Percentiles rank a stretch among this genome's conserved stretches.
Evolutionary conservation across 1,139 yeast genomes (phyloP).

Genomic region (Debaryomycetaceae sp.): DNA sequence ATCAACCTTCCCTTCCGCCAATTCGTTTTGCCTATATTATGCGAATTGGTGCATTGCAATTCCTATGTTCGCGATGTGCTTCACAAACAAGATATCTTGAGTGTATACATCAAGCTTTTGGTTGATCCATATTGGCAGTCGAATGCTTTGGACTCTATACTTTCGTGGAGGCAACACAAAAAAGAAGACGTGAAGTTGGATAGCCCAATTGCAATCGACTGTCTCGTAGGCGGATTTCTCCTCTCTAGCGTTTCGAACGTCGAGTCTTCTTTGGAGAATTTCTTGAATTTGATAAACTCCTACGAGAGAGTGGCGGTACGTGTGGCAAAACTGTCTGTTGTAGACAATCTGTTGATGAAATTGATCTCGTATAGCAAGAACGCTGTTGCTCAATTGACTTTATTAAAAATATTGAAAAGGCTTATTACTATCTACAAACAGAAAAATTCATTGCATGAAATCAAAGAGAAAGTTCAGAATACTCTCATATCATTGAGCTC

Average conservation of each 20-base stretch:
- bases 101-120: slow-evolving; percentile 46
- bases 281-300: slow-evolving; percentile 29
- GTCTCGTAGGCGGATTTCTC: slow-evolving; percentile 39
- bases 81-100: slow-evolving; percentile 39
- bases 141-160: slow-evolving; percentile 59
- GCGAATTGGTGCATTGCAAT: slow-evolving; percentile 58
- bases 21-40: slow-evolving; percentile 58
- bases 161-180: slow-evolving; percentile 36
- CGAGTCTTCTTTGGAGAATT: slow-evolving; percentile 40
- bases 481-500: slow-evolving; percentile 18
- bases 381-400: slow-evolving; percentile 36
- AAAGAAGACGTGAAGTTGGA: slow-evolving; percentile 21
- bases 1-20: slow-evolving; percentile 55
- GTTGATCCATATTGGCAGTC: slow-evolving; percentile 70
- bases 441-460: not conserved
- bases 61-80: slow-evolving; percentile 35
- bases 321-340: slow-evolving; percentile 26
- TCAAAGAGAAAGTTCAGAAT: slow-evolving; percentile 1
- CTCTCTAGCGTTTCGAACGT: slow-evolving; percentile 38
- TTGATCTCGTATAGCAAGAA: slow-evolving; percentile 25
- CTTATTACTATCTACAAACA: slow-evolving; percentile 11
- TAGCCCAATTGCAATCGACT: slow-evolving; percentile 25
- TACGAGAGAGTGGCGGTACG: slow-evolving; percentile 16
- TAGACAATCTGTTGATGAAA: slow-evolving; percentile 28
- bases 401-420: slow-evolving; percentile 30